Conservation (phyloP, 805 yeast genomes). For the Metschnikowia colocasiae region DNA sequence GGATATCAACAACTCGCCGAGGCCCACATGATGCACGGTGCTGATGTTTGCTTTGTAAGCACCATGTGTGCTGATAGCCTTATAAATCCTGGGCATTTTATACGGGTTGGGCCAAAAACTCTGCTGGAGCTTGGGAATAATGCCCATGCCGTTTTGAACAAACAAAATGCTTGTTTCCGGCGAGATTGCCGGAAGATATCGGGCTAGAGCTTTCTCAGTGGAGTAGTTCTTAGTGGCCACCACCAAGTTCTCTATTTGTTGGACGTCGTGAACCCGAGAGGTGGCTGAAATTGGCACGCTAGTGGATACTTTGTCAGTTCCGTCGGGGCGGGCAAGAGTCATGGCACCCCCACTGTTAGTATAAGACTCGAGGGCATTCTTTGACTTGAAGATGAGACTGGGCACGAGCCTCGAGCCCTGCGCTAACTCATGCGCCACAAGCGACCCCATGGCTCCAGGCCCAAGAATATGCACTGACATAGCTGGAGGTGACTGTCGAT, state of each 20-base stretch:
- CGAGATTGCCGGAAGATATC: slow-evolving; percentile 48
- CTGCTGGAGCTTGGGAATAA: slow-evolving; percentile 47
- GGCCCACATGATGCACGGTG: slow-evolving; percentile 60
- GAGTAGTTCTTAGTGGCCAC: slow-evolving; percentile 80
- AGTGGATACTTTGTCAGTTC: slow-evolving; percentile 15
- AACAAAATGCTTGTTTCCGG: slow-evolving; percentile 55
- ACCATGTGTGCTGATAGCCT: slow-evolving; percentile 84
- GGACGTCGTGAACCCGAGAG: slow-evolving; percentile 17
- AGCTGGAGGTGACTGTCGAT: not conserved
- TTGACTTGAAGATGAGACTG: slow-evolving; percentile 32
- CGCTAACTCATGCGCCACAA: slow-evolving; percentile 46
- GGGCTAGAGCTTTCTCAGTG: slow-evolving; percentile 58
- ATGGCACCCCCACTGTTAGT: slow-evolving; percentile 37
- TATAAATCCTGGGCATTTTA: slow-evolving; percentile 56
- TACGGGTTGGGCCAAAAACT: slow-evolving; percentile 49
- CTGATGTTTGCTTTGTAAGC: slow-evolving; percentile 47
- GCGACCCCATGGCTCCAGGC: slow-evolving; percentile 51
- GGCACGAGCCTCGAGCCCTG: slow-evolving; percentile 40
- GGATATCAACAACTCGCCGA: slow-evolving; percentile 60
- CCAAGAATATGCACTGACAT: slow-evolving; percentile 37
- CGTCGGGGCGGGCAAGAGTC: slow-evolving; percentile 23
- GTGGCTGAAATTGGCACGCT: slow-evolving; percentile 24
- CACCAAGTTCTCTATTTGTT: slow-evolving; percentile 52
- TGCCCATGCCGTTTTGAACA: slow-evolving; percentile 87
- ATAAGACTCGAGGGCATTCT: slow-evolving; percentile 41